A percentile compares a stretch with the other conserved stretches of the same genome.
These are phyloP conservation scores for Mortierella sp. DNA, from an alignment of 371 early-diverging fungal species.

Conservation along the genomic window DNA sequence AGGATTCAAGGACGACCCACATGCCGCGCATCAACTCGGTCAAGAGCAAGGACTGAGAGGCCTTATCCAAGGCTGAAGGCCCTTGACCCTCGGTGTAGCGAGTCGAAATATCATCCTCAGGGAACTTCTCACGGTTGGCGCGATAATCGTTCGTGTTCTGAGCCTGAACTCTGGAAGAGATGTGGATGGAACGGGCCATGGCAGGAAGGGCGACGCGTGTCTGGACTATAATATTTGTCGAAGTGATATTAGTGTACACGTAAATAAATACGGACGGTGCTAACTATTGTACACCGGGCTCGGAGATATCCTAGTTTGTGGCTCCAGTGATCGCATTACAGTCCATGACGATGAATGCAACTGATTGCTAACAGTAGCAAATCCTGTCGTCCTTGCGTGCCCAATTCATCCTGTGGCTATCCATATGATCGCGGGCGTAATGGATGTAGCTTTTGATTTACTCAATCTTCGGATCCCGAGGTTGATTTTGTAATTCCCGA, in stretches of 20 bases:
- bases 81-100: constrained; percentile 43
- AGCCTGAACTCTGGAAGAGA: constrained; percentile 34
- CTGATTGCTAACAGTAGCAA: too few species aligned
- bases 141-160: constrained; percentile 52
- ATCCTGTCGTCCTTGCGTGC: too few species aligned
- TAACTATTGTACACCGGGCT: too few species aligned
- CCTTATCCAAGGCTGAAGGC: constrained; percentile 74
- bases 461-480: constrained; percentile 12
- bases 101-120: constrained; percentile 48
- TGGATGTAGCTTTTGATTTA: background rate
- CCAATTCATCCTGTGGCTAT: too few species aligned
- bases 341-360: too few species aligned
- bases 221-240: constrained; percentile 18
- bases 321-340: too few species aligned
- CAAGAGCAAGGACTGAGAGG: constrained; percentile 86
- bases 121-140: constrained; percentile 51
- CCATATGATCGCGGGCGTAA: too few species aligned
- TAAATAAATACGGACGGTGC: too few species aligned
- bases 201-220: constrained; percentile 48
- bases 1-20: constrained; percentile 92
- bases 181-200: constrained; percentile 40
- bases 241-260: too few species aligned
- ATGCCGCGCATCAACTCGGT: constrained; percentile 94
- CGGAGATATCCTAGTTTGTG: too few species aligned
- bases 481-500: background rate